Evolutionary conservation across 2,329 filamentous ascomycete genomes (phyloP), one percentile per base, ranked within the genome.

Genomic region (Tolypocladium tundrense): DNA sequence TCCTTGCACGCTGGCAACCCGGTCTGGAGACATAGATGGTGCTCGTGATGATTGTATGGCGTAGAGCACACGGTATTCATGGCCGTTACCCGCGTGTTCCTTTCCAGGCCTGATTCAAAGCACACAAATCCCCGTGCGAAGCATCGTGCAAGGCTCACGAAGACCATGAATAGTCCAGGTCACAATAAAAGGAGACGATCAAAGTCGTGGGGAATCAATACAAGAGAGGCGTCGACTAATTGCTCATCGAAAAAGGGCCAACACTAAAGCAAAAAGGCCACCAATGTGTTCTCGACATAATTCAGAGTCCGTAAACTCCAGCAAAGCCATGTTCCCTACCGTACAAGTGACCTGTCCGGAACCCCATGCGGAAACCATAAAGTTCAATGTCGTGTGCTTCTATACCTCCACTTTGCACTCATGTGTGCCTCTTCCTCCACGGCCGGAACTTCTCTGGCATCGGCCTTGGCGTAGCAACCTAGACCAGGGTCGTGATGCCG

Each of bases 381-480:
- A 21, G 31, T n/a, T 21, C 31, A 37, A 35, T 35, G 21, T 54
- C 16, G 11, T 39, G 24, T 39, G 16, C 39, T 35, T 24, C 37
- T 52, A 60, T 16, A 14, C 35, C 11, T 52, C 54, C 31, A 42
- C 41, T 19, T 42, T 55, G 53, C 48, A 56, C 21, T 55, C 37
- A 53, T 42, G 58, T 19, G 27, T 56, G 54, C 56, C 21, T n/a
- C 53, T 55, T 8, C 51, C 14, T 40, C 42, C 54, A 11, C 51
- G 31, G 27, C 45, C 9, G 16, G 21, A 21, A 14, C 19, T 48
- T 4, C 24, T 31, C 52, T 61, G 61, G 45, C 65, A 64, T 31
- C 58, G 52, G 13, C 65, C 58, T 53, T 64, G 62, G 41, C 59
- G 64, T 59, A 63, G 65, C 48, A 64, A 58, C 61, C 67, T 70